Conservation (phyloP, 2,329 filamentous ascomycete species). For the Diaporthe batatas region DNA sequence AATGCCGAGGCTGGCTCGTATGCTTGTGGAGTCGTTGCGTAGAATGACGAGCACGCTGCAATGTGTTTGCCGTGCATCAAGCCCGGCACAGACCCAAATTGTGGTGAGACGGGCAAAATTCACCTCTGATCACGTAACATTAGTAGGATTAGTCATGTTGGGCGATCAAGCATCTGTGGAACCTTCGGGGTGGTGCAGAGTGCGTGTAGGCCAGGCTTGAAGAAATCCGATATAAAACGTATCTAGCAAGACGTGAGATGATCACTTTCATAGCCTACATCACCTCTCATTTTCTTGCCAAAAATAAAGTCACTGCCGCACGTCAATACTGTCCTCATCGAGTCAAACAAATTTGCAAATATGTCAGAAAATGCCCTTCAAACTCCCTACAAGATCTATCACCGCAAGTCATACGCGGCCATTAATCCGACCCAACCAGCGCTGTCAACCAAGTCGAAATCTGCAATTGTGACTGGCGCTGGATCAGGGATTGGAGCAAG, state of each 20-base stretch:
- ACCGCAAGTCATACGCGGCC: slow-evolving; percentile 20
- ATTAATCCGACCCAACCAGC: slow-evolving; percentile 25
- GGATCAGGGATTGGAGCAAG: slow-evolving; percentile 22
- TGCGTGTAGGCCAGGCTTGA: not conserved
- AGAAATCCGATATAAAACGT: not conserved
- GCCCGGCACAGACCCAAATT: not conserved
- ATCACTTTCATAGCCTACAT: too few relatives aligned
- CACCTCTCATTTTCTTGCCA: too few relatives aligned
- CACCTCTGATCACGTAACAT: slow-evolving; percentile 18
- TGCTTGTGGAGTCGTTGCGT: not conserved
- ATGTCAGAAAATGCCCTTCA: not conserved
- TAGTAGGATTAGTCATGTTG: not conserved
- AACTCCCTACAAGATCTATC: slow-evolving; percentile 18
- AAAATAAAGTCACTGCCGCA: too few relatives aligned
- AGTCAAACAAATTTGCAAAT: not conserved
- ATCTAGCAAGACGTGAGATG: too few relatives aligned
- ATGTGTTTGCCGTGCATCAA: not conserved
- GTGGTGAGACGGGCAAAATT: slow-evolving; percentile 11
- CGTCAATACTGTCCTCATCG: not conserved
- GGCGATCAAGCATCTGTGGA: not conserved
- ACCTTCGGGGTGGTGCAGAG: too few relatives aligned
- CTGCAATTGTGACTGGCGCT: slow-evolving; percentile 24
- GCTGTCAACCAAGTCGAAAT: slow-evolving; percentile 29
- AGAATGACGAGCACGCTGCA: not conserved
- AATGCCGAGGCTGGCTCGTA: not conserved